Percentiles rank a stretch among this genome's conserved stretches.
Evolutionary conservation across 257 asterid genomes (phyloP).

Genomic region (Solanum phureja): DNA sequence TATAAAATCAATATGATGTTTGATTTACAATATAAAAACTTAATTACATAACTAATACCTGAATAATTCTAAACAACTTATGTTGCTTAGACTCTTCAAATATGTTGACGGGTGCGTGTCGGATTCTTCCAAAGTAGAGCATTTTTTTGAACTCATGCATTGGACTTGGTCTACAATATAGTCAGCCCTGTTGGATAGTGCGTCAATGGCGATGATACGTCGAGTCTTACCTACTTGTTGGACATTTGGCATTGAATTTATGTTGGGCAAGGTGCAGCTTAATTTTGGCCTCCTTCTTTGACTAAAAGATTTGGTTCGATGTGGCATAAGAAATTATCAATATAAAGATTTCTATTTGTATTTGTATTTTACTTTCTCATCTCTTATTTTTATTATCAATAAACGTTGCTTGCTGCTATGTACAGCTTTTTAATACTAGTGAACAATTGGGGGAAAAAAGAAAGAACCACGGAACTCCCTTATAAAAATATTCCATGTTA

Average conservation of each 20-base stretch:
- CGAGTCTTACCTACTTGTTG: background rate
- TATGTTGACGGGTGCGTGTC: accelerated
- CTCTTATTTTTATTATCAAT: background rate
- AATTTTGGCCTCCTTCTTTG: background rate
- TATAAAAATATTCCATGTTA: background rate
- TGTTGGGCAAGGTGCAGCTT: background rate
- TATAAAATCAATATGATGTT: too few relatives aligned
- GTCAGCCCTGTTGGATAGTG: background rate
- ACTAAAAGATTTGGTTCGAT: background rate
- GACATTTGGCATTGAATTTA: background rate
- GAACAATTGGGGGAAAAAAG: background rate
- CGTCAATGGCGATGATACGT: background rate
- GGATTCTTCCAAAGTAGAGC: too few relatives aligned
- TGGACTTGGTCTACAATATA: background rate
- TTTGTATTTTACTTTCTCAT: background rate
- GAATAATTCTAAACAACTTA: too few relatives aligned
- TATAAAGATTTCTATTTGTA: background rate
- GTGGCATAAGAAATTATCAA: background rate
- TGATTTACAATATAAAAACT: too few relatives aligned
- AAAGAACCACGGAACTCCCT: background rate
- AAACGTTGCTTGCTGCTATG: background rate
- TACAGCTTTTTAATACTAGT: background rate
- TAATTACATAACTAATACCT: too few relatives aligned
- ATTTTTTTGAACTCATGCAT: background rate
- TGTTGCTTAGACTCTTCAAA: too few relatives aligned